Percentiles rank a stretch among this genome's conserved stretches.
phyloP scores from a whole-genome alignment of 2,329 filamentous ascomycete species.

The Neodidymelliopsis sp. region DNA sequence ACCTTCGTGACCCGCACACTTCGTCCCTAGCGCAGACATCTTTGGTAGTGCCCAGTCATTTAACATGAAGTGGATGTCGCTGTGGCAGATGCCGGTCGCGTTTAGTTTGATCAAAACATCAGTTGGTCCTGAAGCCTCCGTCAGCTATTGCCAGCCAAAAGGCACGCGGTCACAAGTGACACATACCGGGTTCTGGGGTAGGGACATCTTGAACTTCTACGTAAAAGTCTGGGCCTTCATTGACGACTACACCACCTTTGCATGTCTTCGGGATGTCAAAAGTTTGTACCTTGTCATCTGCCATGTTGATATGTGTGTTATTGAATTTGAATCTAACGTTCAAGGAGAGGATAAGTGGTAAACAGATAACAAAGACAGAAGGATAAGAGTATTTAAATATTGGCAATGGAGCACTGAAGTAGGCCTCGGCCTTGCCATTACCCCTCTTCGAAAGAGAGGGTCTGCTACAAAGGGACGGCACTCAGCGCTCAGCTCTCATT shows the following conservation, averaged over 20 bases:
- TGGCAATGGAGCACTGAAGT: conserved; percentile 6
- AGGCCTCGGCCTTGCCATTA: conserved; percentile 17
- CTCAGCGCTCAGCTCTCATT: no score
- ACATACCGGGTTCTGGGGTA: conserved; percentile 57
- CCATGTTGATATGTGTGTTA: conserved; percentile 25
- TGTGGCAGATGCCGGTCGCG: conserved; percentile 65
- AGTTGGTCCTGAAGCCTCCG: conserved; percentile 52
- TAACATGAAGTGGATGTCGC: conserved; percentile 65
- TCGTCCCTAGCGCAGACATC: conserved; percentile 51
- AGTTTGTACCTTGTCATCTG: conserved; percentile 33
- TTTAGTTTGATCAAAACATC: conserved; percentile 66
- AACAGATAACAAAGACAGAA: neutral
- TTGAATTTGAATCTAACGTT: neutral
- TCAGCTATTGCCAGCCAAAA: conserved; percentile 2
- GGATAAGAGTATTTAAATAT: conserved; percentile 3
- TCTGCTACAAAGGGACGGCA: neutral
- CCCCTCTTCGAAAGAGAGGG: conserved; percentile 13
- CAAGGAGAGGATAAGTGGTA: neutral
- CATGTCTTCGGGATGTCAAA: conserved; percentile 58
- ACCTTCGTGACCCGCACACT: conserved; percentile 63
- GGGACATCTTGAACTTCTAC: conserved; percentile 57
- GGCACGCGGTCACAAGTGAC: no score
- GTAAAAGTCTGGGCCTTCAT: conserved; percentile 59
- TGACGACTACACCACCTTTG: conserved; percentile 61
- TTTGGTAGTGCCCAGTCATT: conserved; percentile 58